Base-by-base conservation (phyloP, 2,329 filamentous ascomycete species). In the Ambrosiella cleistominuta region DNA sequence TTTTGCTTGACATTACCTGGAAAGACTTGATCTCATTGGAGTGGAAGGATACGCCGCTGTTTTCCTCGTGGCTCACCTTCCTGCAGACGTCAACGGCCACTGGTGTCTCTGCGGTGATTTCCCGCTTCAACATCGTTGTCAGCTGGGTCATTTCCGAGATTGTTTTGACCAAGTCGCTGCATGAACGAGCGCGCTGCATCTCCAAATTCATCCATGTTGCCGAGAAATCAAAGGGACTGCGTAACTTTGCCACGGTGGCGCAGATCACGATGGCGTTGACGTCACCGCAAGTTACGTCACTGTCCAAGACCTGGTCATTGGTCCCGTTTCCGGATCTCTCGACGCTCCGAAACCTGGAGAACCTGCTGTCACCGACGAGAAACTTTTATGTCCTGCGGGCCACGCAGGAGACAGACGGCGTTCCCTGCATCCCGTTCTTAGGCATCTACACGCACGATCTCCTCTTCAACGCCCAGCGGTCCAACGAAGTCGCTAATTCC, bases 1-100 rank as follows among this genome's bases (percentile, higher is more conserved):
- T 86, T 0, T 73, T 93, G 19, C 86, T 88, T 63, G 87, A 91
- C 68, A 86, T 93, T 62, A 86, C 91, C 69, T 93, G 87, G 87
- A 88, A 86, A 66, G 87, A 93, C 64, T 74, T 93, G 11, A 86
- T 91, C 57, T 85, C 89, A 57, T 83, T 93, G 76, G 80, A 80
- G 55, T 91, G 87, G 86, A 88, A 86, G 66, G 81, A 88, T 64
- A 73, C 76, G 15, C 76, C 79, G 13, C 78, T 78, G 61, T 79
- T 81, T 40, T 79, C 82, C 57, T 87, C 88, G 19, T 93, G 87
- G 87, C 86, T 91, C 9, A 83, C 88, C 49, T 91, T 89, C 66
- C 73, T 91, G 45, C 80, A 83, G 56, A 82, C 82, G 54, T 78
- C 82, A 49, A 82, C 87, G 64, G 82, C 84, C 1, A 79, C 79